Base-by-base conservation (phyloP, 2,329 filamentous ascomycete genomes). In the Bimuria novae-zelandiae region DNA sequence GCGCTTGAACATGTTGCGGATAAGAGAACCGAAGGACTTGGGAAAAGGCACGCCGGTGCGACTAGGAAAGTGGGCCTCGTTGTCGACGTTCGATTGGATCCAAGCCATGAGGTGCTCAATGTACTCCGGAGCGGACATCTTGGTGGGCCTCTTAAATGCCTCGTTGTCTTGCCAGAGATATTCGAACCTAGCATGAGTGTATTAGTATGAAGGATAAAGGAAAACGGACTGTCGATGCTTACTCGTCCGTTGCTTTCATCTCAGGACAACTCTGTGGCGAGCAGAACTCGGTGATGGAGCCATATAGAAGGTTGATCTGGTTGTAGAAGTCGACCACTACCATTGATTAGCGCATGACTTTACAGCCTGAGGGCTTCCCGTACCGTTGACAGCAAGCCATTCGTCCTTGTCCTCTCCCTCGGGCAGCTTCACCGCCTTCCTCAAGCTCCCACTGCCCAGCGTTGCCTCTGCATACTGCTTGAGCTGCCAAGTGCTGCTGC, bases 171-270 rank as follows among this genome's bases (percentile, higher is more conserved):
- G 94, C 94, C 94, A 99, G 62, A 99, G 87, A 76, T 99, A 99
- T 76, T 99, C 94, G 76, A 97, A 99, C 70, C 90, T 93, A 23
- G 33, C 0, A 1, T 4, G 3, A 8, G 14, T n/a, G 14, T 30
- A 44, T 64, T 35, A 65, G 44, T 5, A 14, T 23, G 8, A n/a
- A n/a, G 16, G 17, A 29, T 12, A 12, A 7, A 19, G 4, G 21
- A 16, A 17, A 14, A 12, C 6, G 14, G 10, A 16, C 27, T 11
- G 16, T 6, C 2, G 7, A 3, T 27, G 21, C 85, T 60, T 82
- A 94, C 89, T 99, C 94, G 78, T 99, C 95, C 8, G 94, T 99
- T n/a, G 94, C 94, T 77, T 99, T 99, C 94, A 99, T 99, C 79
- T 97, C 94, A 0, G 94, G 94, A 75, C 94, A 99, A 60, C 92